Evolutionary conservation across 192 early-diverging fungal species (phyloP).

Genomic region (Dissophora globulifera): DNA sequence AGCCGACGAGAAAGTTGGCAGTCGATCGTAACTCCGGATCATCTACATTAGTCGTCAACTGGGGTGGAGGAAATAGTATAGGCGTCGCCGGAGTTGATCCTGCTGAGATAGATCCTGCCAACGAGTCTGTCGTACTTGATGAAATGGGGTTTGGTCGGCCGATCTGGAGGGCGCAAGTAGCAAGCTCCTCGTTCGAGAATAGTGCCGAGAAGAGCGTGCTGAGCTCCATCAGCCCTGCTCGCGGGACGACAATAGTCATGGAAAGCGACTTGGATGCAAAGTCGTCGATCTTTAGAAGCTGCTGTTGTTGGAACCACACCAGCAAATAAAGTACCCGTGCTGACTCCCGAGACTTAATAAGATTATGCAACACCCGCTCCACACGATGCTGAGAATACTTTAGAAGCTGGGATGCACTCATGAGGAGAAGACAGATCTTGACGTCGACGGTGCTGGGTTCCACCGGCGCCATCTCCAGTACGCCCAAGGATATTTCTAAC

Average conservation of each 20-base stretch:
- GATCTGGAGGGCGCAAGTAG: constrained; percentile 32
- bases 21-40: constrained; percentile 26
- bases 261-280: constrained; percentile 35
- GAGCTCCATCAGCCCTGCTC: constrained; percentile 31
- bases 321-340: constrained; percentile 22
- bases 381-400: constrained; percentile 25
- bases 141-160: not conserved
- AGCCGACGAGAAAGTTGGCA: constrained; percentile 25
- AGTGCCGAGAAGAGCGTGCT: constrained; percentile 13
- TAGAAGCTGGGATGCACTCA: constrained; percentile 40
- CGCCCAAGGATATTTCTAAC: constrained; percentile 33
- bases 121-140: not conserved
- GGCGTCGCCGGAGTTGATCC: too few relatives aligned
- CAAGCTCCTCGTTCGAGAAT: constrained; percentile 28
- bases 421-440: constrained; percentile 44
- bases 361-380: constrained; percentile 20
- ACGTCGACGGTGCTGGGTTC: constrained; percentile 35
- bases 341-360: constrained; percentile 31
- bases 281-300: constrained; percentile 34
- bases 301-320: constrained; percentile 29
- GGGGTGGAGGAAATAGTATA: not conserved
- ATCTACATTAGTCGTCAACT: not conserved
- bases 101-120: not conserved
- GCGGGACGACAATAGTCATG: constrained; percentile 36
- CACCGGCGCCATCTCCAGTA: constrained; percentile 34